phyloP scores from a whole-genome alignment of 495 filamentous ascomycete genomes.

The Bryoglossum gracile region DNA sequence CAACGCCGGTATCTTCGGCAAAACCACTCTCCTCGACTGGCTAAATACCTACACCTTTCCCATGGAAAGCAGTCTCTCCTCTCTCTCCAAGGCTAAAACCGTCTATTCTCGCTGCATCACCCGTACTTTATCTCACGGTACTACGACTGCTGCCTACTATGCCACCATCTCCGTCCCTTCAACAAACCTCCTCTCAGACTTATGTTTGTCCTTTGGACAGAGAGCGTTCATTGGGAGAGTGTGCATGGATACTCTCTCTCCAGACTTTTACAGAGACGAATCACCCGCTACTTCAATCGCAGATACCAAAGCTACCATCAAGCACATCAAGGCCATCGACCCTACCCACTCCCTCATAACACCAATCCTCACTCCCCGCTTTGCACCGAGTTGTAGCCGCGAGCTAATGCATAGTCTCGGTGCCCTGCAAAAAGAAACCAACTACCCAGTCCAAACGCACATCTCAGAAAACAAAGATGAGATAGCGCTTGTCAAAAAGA shows the following conservation, averaged over 20 bases:
- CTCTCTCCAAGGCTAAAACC: constrained; percentile 40
- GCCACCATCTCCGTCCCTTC: constrained; percentile 74
- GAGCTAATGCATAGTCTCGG: constrained; percentile 56
- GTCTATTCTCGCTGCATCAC: constrained; percentile 70
- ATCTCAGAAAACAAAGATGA: constrained; percentile 79
- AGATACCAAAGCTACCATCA: constrained; percentile 54
- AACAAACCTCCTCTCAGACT: constrained; percentile 80
- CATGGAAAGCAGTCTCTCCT: constrained; percentile 64
- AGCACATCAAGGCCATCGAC: constrained; percentile 61
- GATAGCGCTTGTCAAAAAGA: constrained; percentile 53
- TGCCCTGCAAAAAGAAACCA: constrained; percentile 48
- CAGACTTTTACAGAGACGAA: constrained; percentile 68
- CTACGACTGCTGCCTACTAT: constrained; percentile 87
- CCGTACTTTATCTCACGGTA: constrained; percentile 79
- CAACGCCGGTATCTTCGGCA: constrained; percentile 86
- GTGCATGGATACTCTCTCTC: constrained; percentile 79
- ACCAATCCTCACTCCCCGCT: constrained; percentile 86
- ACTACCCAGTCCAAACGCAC: constrained; percentile 78
- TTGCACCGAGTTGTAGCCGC: constrained; percentile 68
- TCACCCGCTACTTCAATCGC: constrained; percentile 46
- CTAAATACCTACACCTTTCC: constrained; percentile 94
- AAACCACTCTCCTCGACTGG: constrained; percentile 84
- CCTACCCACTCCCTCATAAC: constrained; percentile 50
- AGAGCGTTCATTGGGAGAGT: constrained; percentile 84
- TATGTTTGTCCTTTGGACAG: constrained; percentile 70